A percentile compares a stretch with the other conserved stretches of the same genome.
phyloP scores from a whole-genome alignment of 306 rosid species.

The Hylodesmum podocarpum region DNA sequence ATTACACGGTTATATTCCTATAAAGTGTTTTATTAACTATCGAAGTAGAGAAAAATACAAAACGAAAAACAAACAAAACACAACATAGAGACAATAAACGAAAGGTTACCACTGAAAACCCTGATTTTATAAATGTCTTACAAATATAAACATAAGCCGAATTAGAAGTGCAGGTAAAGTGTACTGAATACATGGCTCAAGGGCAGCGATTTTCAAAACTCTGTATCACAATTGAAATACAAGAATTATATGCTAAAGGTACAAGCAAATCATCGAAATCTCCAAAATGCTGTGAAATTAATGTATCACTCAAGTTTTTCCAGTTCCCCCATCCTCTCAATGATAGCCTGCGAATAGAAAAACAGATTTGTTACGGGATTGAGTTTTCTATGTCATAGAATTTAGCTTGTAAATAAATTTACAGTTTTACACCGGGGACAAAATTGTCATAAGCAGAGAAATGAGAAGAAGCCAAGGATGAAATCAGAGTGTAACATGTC shows the following conservation, averaged over 20 bases:
- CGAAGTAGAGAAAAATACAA: not conserved
- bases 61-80: not conserved
- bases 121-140: constrained; percentile 23
- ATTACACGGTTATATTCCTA: not conserved
- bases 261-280: constrained; percentile 17
- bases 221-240: constrained; percentile 33
- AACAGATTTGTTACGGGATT: not conserved
- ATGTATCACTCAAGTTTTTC: constrained; percentile 49
- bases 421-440: not conserved
- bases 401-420: not conserved
- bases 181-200: constrained; percentile 34
- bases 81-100: not conserved
- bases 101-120: not conserved
- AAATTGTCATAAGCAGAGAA: constrained; percentile 5
- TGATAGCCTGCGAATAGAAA: constrained; percentile 47
- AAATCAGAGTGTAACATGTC: not conserved
- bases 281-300: constrained; percentile 12
- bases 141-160: constrained; percentile 30
- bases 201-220: constrained; percentile 19
- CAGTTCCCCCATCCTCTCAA: constrained; percentile 58
- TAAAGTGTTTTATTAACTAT: not conserved
- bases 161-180: constrained; percentile 4
- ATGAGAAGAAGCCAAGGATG: not conserved
- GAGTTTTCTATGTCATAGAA: not conserved
- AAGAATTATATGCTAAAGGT: constrained; percentile 26